These are phyloP conservation scores for Salix arbutifolia DNA, from an alignment of 345 rosid species.

Conservation along the genomic window DNA sequence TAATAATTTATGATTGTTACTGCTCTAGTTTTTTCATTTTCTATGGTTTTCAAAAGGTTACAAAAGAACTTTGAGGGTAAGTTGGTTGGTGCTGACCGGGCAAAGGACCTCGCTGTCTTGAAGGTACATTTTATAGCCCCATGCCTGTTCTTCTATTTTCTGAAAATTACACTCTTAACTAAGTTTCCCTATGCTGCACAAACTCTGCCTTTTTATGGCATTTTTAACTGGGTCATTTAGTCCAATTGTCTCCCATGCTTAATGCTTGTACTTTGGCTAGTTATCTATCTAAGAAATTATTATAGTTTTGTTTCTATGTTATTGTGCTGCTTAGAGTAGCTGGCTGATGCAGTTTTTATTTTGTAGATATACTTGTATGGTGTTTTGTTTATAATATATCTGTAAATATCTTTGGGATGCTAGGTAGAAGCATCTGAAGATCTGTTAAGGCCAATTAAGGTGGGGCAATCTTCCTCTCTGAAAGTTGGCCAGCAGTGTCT, in stretches of 20 bases:
- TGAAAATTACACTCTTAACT: background rate
- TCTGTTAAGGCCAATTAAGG: constrained; percentile 66
- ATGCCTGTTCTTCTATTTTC: background rate
- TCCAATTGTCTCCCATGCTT: background rate
- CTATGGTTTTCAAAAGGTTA: constrained; percentile 43
- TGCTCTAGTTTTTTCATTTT: background rate
- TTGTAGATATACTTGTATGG: background rate
- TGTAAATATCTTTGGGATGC: constrained; percentile 14
- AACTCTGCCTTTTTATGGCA: background rate
- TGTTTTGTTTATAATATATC: background rate
- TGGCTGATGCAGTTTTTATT: background rate
- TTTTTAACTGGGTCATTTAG: background rate
- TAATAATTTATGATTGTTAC: background rate
- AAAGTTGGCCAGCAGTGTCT: constrained; percentile 93
- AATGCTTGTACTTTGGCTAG: background rate
- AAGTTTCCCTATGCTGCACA: background rate
- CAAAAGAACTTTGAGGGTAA: constrained; percentile 91
- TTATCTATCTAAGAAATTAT: background rate
- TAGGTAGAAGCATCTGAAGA: constrained; percentile 84
- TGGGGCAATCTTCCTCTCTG: constrained; percentile 70
- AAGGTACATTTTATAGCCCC: constrained; percentile 36
- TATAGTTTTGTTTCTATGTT: background rate
- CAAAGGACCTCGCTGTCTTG: constrained; percentile 92
- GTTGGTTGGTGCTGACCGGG: constrained; percentile 85
- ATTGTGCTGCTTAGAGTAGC: background rate